Base-by-base conservation (phyloP, 1,284 basidiomycete genomes). In the Schizopora paradoxa region DNA sequence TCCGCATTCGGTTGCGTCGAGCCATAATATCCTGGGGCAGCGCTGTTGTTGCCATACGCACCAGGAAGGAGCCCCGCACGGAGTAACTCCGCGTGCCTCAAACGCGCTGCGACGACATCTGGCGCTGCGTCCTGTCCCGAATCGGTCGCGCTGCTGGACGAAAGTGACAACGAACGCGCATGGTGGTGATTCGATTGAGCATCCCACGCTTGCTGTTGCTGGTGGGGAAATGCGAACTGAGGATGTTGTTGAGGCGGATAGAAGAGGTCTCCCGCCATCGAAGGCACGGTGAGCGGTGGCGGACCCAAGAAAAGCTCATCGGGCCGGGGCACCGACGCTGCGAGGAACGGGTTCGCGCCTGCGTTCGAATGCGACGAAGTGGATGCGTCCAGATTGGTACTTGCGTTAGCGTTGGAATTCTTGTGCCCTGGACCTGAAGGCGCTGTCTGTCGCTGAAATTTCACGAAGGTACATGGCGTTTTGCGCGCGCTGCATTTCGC, bases 381-480 rank as follows among this genome's bases (percentile, higher is more conserved):
- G 7, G 44, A 42, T n/a, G 49, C 37, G 28, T 31, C 28, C 28
- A 31, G 14, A n/a, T n/a, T n/a, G 18, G 35, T 40, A 6, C 39
- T 41, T 14, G 45, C 48, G 33, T 46, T n/a, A n/a, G 49, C 47
- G 13, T 47, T 40, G 16, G 22, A 32, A 25, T 51, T 39, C 27
- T 37, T 47, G 39, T 76, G 84, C 13, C 83, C 84, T 13, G 84
- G 83, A 5, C 84, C 84, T 6, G 74, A 70, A 14, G 85, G 83
- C 0, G 83, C 84, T 0, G 85, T 86, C 56, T 87, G 86, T n/a
- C 82, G 76, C 58, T 86, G 83, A 56, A 88, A 87, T 58, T 91
- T 91, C 66, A 87, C 79, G 60, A 84, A 92, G 0, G 86, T 88
- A 66, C 90, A 93, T 3, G 79, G 72, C 48, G 72, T 74, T 59